A percentile compares a stretch with the other conserved stretches of the same genome.
Conservation (phyloP, 257 asterid species). For the Datura wrightii region DNA sequence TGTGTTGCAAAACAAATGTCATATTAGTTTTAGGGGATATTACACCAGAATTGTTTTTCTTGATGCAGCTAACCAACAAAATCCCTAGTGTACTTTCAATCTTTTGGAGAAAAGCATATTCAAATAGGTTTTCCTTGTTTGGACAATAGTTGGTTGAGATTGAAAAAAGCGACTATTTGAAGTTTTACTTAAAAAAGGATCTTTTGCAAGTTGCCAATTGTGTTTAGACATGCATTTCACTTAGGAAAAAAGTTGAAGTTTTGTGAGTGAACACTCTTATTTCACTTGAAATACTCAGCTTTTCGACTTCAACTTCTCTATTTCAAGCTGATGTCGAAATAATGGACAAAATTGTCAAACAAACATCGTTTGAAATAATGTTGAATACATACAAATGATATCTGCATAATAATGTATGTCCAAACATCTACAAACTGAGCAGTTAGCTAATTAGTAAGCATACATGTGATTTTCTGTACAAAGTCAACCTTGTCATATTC, state of each 20-base stretch:
- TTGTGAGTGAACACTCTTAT: neutral
- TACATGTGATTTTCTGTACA: neutral
- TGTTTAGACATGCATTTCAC: neutral
- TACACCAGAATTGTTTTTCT: neutral
- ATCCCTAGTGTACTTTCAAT: neutral
- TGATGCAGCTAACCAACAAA: neutral
- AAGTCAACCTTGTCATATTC: neutral
- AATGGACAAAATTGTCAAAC: neutral
- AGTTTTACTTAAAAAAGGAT: neutral
- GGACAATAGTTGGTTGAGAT: neutral
- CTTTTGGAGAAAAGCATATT: neutral
- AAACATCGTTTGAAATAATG: neutral
- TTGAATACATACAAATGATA: neutral
- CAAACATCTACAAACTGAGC: neutral
- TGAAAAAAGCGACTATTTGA: neutral
- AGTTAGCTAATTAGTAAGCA: neutral
- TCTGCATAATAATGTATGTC: neutral
- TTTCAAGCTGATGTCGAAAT: slow-evolving; percentile 4
- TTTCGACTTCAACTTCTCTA: neutral
- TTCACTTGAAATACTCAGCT: slow-evolving; percentile 3
- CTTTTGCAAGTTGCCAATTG: neutral
- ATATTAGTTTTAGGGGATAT: neutral
- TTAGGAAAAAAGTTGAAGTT: neutral
- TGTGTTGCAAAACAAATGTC: slow-evolving; percentile 7
- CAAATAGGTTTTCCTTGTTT: slow-evolving; percentile 7